Percentiles rank a stretch among this genome's conserved stretches.
These are phyloP conservation scores for Oxytropis ochrocephala DNA, from an alignment of 306 rosid species.

Conservation along the genomic window DNA sequence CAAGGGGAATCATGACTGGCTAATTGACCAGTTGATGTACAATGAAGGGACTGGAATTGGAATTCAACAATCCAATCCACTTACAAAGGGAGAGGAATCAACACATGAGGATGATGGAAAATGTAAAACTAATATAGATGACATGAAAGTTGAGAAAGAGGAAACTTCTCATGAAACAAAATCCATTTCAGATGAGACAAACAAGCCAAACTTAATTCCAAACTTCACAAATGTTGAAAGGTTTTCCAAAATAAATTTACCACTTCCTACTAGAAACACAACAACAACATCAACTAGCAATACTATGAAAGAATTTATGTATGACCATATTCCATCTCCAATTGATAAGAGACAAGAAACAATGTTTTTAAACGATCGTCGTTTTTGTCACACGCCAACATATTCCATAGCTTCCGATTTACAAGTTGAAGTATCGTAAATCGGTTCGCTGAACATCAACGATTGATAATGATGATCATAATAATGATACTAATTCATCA, in stretches of 20 bases:
- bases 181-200: conserved; percentile 14
- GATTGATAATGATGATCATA: conserved; percentile 52
- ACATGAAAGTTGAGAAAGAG: conserved; percentile 9
- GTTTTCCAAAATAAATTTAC: conserved; percentile 11
- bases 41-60: conserved; percentile 17
- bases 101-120: conserved; percentile 12
- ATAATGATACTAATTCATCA: conserved; percentile 38
- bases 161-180: conserved; percentile 19
- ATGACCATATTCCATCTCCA: conserved; percentile 33
- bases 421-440: conserved; percentile 91
- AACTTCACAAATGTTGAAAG: conserved; percentile 12
- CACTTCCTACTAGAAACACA: conserved; percentile 8
- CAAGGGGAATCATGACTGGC: conserved; percentile 52
- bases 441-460: conserved; percentile 62
- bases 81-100: neutral
- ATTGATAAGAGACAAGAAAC: conserved; percentile 31
- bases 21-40: conserved; percentile 43
- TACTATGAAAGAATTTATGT: conserved; percentile 18
- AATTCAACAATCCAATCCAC: conserved; percentile 2
- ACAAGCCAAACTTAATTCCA: conserved; percentile 8
- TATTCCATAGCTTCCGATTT: conserved; percentile 84
- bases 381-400: conserved; percentile 49
- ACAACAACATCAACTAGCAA: neutral
- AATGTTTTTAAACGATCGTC: conserved; percentile 23
- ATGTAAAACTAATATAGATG: neutral